Evolutionary conservation across 2,329 filamentous ascomycete species (phyloP).

Genomic region (Coleophoma eucalyptorum): DNA sequence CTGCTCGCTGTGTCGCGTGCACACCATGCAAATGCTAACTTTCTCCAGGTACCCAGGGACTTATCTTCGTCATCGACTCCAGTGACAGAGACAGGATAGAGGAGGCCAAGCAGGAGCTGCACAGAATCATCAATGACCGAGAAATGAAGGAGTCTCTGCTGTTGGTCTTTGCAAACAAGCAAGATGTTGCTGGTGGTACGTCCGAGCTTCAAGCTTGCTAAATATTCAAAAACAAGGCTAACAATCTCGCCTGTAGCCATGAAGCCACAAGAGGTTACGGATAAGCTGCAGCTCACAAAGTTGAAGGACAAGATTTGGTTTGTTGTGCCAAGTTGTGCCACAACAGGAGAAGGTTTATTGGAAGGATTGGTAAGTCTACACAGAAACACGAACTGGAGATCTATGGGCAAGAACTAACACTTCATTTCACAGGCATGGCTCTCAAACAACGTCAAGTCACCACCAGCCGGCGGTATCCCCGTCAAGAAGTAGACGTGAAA

Average conservation of each 20-base stretch:
- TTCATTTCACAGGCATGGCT: conserved; percentile 57
- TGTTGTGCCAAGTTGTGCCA: conserved; percentile 79
- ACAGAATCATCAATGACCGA: conserved; percentile 95
- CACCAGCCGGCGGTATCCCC: conserved; percentile 28
- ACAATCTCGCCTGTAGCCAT: conserved; percentile 49
- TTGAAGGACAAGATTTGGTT: conserved; percentile 84
- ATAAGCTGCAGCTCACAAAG: conserved; percentile 70
- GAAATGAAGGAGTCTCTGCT: conserved; percentile 96
- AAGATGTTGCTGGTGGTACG: conserved; percentile 81
- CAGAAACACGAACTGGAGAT: neutral
- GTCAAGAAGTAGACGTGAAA: conserved; percentile 17
- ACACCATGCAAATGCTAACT: conserved; percentile 34
- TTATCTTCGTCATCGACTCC: conserved; percentile 98
- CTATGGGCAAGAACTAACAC: conserved; percentile 1
- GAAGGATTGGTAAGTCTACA: conserved; percentile 62
- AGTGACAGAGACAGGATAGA: conserved; percentile 89
- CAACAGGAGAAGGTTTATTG: conserved; percentile 74
- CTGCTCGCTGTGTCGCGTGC: too few relatives aligned
- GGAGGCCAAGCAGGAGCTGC: conserved; percentile 88
- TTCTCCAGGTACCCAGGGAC: conserved; percentile 77
- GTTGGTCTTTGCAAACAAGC: conserved; percentile 98
- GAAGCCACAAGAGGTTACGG: conserved; percentile 76
- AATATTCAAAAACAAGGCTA: too few relatives aligned
- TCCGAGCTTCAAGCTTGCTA: conserved; percentile 8
- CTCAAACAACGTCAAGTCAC: conserved; percentile 77